Conservation (phyloP, 352 stramenopile species). For the Phytophthora citrophthora region DNA sequence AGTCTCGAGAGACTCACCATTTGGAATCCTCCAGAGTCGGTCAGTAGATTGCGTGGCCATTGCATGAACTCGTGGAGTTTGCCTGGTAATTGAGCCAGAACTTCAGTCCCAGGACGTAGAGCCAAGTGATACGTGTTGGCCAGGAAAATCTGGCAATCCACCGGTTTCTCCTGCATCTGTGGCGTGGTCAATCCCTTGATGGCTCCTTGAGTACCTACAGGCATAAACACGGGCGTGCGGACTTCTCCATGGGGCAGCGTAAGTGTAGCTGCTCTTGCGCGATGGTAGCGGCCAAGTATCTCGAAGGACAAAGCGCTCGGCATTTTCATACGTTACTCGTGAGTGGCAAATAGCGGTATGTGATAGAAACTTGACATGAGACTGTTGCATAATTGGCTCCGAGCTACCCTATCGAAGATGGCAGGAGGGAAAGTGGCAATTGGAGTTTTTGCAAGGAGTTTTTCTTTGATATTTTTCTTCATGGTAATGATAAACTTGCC, state of each 20-base stretch:
- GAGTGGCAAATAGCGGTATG: slow-evolving; percentile 1
- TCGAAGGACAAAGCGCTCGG: slow-evolving; percentile 56
- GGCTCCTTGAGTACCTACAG: slow-evolving; percentile 96
- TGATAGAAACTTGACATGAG: slow-evolving; percentile 20
- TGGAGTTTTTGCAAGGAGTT: slow-evolving; percentile 5
- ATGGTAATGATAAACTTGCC: slow-evolving; percentile 28
- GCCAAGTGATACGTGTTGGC: slow-evolving; percentile 98
- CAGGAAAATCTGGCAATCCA: slow-evolving; percentile 94
- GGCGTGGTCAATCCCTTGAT: slow-evolving; percentile 93
- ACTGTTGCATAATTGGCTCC: slow-evolving; percentile 10
- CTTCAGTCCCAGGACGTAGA: slow-evolving; percentile 91
- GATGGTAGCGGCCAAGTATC: slow-evolving; percentile 52
- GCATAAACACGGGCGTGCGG: slow-evolving; percentile 96
- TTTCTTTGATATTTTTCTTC: slow-evolving; percentile 21
- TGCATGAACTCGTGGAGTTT: slow-evolving; percentile 98
- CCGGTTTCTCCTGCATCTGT: slow-evolving; percentile 72
- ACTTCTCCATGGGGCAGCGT: slow-evolving; percentile 88
- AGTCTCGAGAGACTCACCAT: slow-evolving; percentile 97
- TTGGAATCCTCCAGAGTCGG: slow-evolving; percentile 98
- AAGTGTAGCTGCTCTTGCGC: slow-evolving; percentile 77
- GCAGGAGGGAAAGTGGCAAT: not conserved
- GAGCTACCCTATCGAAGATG: not conserved
- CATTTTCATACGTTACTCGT: slow-evolving; percentile 38
- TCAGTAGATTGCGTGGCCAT: slow-evolving; percentile 95
- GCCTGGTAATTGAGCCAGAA: slow-evolving; percentile 74